Conservation (phyloP, 164 flowering plant genomes). For the Umbilicus rupestris region DNA sequence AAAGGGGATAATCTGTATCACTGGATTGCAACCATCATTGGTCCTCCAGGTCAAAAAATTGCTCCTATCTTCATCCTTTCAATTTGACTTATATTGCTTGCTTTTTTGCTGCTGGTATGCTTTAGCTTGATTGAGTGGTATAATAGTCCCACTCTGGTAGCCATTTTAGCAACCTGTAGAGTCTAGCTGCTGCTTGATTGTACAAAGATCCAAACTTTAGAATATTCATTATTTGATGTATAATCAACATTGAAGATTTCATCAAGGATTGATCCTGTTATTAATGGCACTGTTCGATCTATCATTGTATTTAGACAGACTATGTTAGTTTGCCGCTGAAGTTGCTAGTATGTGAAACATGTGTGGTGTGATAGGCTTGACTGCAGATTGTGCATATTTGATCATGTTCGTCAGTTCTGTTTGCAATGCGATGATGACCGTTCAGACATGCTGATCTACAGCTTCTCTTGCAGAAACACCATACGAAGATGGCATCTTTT, state of each 20-base stretch:
- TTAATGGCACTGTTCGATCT: too few species aligned
- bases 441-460: background rate
- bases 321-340: too few species aligned
- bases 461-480: constrained; percentile 62
- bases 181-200: too few species aligned
- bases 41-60: constrained; percentile 48
- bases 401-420: background rate
- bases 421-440: background rate
- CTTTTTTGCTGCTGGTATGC: too few species aligned
- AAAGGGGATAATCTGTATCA: constrained; percentile 88
- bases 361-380: background rate
- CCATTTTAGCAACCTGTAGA: too few species aligned
- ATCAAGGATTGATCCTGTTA: too few species aligned
- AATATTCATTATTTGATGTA: too few species aligned
- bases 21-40: constrained; percentile 82
- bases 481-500: constrained; percentile 78
- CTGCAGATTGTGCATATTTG: background rate
- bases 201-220: too few species aligned
- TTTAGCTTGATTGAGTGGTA: too few species aligned
- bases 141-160: too few species aligned
- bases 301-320: too few species aligned
- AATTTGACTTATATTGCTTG: background rate
- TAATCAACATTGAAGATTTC: too few species aligned
- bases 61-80: constrained; percentile 3
- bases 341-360: background rate